Conservation (phyloP, 768 basidiomycete genomes). For the Boletus rufocinnamomeus region DNA sequence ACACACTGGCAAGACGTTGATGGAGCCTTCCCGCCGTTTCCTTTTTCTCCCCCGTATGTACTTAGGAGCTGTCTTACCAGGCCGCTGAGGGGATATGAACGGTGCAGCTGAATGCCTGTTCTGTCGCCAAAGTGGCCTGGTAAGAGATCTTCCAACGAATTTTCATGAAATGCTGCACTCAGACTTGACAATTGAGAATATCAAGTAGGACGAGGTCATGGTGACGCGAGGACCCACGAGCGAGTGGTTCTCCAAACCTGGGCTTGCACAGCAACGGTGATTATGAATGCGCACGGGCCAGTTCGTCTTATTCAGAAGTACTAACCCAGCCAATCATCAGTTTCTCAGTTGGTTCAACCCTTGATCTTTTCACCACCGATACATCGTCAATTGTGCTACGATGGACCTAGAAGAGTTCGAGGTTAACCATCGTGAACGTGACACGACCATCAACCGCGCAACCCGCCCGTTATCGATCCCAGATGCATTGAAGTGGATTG, state of each 20-base stretch:
- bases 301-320: background rate
- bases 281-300: constrained; percentile 21
- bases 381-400: background rate
- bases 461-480: constrained; percentile 12
- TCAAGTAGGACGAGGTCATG: background rate
- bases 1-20: background rate
- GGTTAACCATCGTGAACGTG: constrained; percentile 10
- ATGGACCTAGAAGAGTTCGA: constrained; percentile 47
- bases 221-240: background rate
- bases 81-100: constrained; percentile 3
- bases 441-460: background rate
- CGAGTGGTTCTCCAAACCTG: background rate
- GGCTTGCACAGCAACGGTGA: constrained; percentile 10
- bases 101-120: background rate
- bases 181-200: background rate
- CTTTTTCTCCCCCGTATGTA: background rate
- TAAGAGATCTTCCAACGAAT: constrained; percentile 4
- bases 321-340: background rate
- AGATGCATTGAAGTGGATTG: constrained; percentile 34
- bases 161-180: background rate
- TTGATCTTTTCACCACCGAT: background rate
- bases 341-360: background rate
- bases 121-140: constrained; percentile 9
- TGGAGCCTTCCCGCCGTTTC: background rate
- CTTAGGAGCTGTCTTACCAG: constrained; percentile 10